phyloP scores from a whole-genome alignment of 306 rosid species.

The Dalbergia oliveri region DNA sequence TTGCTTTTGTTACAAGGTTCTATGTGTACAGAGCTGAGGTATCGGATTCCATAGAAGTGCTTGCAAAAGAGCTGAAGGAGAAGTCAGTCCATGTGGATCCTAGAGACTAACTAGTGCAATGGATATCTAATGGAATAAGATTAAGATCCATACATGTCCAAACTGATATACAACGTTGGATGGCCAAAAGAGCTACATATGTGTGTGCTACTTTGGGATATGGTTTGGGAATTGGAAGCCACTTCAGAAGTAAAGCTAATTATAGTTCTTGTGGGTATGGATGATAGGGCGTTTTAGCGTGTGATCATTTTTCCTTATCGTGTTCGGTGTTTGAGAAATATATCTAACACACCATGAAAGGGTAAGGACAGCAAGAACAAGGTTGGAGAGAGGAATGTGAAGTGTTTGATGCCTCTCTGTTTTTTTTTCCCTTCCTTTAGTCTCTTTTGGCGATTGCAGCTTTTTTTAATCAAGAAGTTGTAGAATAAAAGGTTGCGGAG shows the following conservation, averaged over 20 bases:
- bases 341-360: slow-evolving; percentile 17
- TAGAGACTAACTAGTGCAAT: slow-evolving; percentile 35
- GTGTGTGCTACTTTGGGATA: slow-evolving; percentile 13
- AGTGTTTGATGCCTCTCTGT: slow-evolving; percentile 16
- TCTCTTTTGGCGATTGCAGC: background rate
- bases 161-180: slow-evolving; percentile 17
- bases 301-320: slow-evolving; percentile 38
- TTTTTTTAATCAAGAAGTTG: slow-evolving; percentile 5
- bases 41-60: slow-evolving; percentile 74
- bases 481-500: slow-evolving; percentile 9
- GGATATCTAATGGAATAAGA: background rate
- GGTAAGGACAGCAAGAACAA: background rate
- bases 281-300: background rate
- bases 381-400: slow-evolving; percentile 15
- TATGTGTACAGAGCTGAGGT: slow-evolving; percentile 84
- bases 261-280: background rate
- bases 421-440: background rate
- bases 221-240: slow-evolving; percentile 14
- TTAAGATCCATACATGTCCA: background rate
- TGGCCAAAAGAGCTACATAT: slow-evolving; percentile 14
- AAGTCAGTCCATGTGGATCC: slow-evolving; percentile 41
- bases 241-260: slow-evolving; percentile 26
- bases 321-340: slow-evolving; percentile 14
- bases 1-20: slow-evolving; percentile 53
- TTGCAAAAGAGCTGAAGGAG: slow-evolving; percentile 71